These are phyloP conservation scores for Potentilla sterilis DNA, from an alignment of 306 rosid genomes.

Conservation along the genomic window DNA sequence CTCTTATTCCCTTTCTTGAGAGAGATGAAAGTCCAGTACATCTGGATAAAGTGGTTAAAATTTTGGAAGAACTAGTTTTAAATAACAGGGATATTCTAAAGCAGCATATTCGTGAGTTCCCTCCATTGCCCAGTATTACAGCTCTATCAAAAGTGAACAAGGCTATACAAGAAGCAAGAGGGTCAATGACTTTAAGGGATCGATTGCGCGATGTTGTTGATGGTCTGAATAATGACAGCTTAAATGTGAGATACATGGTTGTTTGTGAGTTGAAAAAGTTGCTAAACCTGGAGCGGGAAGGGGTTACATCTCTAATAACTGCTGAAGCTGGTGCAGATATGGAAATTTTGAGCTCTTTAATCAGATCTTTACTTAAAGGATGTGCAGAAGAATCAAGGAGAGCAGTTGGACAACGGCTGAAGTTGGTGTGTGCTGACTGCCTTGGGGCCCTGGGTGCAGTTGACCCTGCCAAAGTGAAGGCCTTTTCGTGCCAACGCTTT, in stretches of 20 bases:
- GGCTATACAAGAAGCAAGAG: conserved; percentile 79
- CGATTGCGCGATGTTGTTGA: conserved; percentile 67
- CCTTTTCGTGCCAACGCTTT: conserved; percentile 71
- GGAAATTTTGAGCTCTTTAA: conserved; percentile 83
- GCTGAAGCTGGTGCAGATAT: conserved; percentile 77
- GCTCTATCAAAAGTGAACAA: conserved; percentile 74
- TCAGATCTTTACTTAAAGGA: conserved; percentile 75
- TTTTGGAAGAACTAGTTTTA: conserved; percentile 79
- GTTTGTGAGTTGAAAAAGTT: conserved; percentile 75
- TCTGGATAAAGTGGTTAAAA: conserved; percentile 69
- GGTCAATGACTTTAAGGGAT: conserved; percentile 79
- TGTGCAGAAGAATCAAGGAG: conserved; percentile 93
- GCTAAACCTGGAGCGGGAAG: conserved; percentile 71
- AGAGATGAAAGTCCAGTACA: conserved; percentile 66
- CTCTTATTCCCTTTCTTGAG: conserved; percentile 87
- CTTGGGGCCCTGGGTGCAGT: conserved; percentile 51
- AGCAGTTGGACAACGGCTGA: conserved; percentile 77
- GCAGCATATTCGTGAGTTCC: conserved; percentile 72
- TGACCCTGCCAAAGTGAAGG: conserved; percentile 72
- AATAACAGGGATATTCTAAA: conserved; percentile 60
- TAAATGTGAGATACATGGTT: conserved; percentile 95
- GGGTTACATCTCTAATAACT: conserved; percentile 63
- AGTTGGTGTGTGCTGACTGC: conserved; percentile 96
- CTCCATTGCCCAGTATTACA: conserved; percentile 75
- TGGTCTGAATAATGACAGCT: conserved; percentile 92